Evolutionary conservation across 2,329 filamentous ascomycete genomes (phyloP).

Genomic region (Alternaria consortialis): DNA sequence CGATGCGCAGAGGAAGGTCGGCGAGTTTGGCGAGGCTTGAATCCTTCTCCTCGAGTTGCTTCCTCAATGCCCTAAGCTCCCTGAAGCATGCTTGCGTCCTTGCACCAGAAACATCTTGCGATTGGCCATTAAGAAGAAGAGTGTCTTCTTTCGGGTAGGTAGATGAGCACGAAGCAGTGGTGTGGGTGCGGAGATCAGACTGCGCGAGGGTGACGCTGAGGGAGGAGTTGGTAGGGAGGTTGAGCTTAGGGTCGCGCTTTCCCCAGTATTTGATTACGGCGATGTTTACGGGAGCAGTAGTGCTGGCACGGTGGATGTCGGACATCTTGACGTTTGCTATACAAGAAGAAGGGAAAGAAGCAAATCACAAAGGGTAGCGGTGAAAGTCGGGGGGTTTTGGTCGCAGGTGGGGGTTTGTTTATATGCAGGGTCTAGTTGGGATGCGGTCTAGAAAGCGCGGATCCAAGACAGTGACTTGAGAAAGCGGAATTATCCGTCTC

Average conservation of each 20-base stretch:
- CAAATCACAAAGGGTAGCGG: slow-evolving; percentile 4
- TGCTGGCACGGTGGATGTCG: slow-evolving; percentile 86
- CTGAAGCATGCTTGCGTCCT: slow-evolving; percentile 95
- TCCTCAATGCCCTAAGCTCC: slow-evolving; percentile 80
- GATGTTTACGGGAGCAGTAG: slow-evolving; percentile 97
- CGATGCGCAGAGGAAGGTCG: slow-evolving; percentile 78
- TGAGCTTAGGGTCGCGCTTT: slow-evolving; percentile 91
- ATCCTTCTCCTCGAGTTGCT: slow-evolving; percentile 76
- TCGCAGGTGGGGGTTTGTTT: slow-evolving; percentile 34
- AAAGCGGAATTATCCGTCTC: background rate
- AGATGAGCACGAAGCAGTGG: slow-evolving; percentile 88
- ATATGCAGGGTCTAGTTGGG: slow-evolving; percentile 42
- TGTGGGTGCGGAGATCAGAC: slow-evolving; percentile 91
- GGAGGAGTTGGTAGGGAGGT: slow-evolving; percentile 97
- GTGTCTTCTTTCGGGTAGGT: slow-evolving; percentile 72
- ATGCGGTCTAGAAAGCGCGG: slow-evolving; percentile 14
- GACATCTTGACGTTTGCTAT: slow-evolving; percentile 46
- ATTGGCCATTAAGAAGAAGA: slow-evolving; percentile 83
- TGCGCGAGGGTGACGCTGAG: slow-evolving; percentile 97
- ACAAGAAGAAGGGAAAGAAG: background rate
- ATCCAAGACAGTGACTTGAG: background rate
- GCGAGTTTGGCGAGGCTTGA: slow-evolving; percentile 83
- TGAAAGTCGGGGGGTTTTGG: slow-evolving; percentile 23
- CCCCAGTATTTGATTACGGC: slow-evolving; percentile 99
- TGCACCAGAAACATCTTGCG: slow-evolving; percentile 85